A percentile compares a stretch with the other conserved stretches of the same genome.
These are phyloP conservation scores for Pichia sp. DNA, from an alignment of 1,139 yeast species.

Conservation along the genomic window DNA sequence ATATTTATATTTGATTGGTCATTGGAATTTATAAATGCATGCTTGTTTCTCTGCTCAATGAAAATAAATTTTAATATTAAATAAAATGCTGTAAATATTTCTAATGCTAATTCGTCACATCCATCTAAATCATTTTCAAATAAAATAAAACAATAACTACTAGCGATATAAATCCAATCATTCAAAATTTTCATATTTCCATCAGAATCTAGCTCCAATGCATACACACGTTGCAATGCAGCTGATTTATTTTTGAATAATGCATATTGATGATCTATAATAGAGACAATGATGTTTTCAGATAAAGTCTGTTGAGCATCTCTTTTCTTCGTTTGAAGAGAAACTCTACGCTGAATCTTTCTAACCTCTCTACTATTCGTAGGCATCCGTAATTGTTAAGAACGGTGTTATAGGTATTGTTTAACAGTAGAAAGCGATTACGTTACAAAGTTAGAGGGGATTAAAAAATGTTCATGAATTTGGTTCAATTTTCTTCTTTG, in stretches of 20 bases:
- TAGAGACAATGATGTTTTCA: conserved; percentile 1
- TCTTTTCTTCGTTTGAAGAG: conserved; percentile 7
- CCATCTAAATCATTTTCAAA: conserved; percentile 8
- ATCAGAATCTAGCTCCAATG: neutral
- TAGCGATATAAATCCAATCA: conserved; percentile 15
- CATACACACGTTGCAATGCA: conserved; percentile 1
- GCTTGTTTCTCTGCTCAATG: neutral
- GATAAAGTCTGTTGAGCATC: conserved; percentile 2
- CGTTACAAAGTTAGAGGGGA: too few relatives aligned
- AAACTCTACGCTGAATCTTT: conserved; percentile 6
- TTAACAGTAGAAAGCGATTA: too few relatives aligned
- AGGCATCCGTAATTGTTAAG: neutral
- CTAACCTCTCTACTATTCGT: neutral
- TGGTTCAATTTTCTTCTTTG: too few relatives aligned
- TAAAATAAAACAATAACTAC: conserved; percentile 10
- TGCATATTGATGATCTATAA: conserved; percentile 6
- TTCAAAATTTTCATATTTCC: conserved; percentile 4
- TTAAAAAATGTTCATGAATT: too few relatives aligned
- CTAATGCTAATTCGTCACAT: conserved; percentile 11
- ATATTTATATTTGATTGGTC: conserved; percentile 9
- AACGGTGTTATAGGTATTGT: too few relatives aligned
- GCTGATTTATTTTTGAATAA: conserved; percentile 5
- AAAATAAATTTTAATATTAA: conserved; percentile 8
- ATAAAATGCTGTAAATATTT: conserved; percentile 12
- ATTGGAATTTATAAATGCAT: neutral